Percentiles rank a stretch among this genome's conserved stretches.
Evolutionary conservation across 352 stramenopile species (phyloP).

Genomic region (Hyaloperonospora brassicae): DNA sequence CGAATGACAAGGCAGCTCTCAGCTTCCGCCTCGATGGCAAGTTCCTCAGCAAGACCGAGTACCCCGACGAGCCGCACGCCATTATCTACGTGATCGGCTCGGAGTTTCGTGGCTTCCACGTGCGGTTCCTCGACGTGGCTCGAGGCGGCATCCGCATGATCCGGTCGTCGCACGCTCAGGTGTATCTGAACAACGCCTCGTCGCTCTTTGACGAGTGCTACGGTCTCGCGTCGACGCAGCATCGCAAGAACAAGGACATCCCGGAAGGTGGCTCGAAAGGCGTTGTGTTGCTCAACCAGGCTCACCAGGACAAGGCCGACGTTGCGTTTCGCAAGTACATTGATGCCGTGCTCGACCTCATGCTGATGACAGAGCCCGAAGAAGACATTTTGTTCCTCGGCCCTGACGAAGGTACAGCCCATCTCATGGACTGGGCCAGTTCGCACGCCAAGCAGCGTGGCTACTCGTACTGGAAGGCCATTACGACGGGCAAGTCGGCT

Average conservation of each 20-base stretch:
- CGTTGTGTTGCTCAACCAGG: conserved; percentile 92
- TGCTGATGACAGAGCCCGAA: conserved; percentile 92
- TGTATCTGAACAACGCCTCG: conserved; percentile 87
- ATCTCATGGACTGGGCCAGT: conserved; percentile 95
- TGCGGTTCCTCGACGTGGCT: conserved; percentile 96
- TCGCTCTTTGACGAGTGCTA: conserved; percentile 97
- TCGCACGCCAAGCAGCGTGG: conserved; percentile 88
- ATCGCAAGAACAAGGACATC: conserved; percentile 99
- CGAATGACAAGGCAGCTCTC: conserved; percentile 67
- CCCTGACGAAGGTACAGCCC: conserved; percentile 95
- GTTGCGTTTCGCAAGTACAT: conserved; percentile 93
- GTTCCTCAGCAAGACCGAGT: conserved; percentile 67
- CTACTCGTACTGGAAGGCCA: conserved; percentile 92
- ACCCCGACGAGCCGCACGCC: conserved; percentile 86
- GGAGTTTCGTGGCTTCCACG: conserved; percentile 96
- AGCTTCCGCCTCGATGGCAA: conserved; percentile 66
- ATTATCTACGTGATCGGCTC: conserved; percentile 93
- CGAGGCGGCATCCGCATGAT: conserved; percentile 93
- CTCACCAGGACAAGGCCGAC: conserved; percentile 79
- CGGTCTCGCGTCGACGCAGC: conserved; percentile 92
- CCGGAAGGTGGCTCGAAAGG: conserved; percentile 96
- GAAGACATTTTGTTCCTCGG: conserved; percentile 97
- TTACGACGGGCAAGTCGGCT: conserved; percentile 95
- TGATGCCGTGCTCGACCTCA: conserved; percentile 93
- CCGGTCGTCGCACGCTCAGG: conserved; percentile 65